Evolutionary conservation across 1,284 basidiomycete genomes (phyloP).

Genomic region (Cutaneotrichosporon dermatis): DNA sequence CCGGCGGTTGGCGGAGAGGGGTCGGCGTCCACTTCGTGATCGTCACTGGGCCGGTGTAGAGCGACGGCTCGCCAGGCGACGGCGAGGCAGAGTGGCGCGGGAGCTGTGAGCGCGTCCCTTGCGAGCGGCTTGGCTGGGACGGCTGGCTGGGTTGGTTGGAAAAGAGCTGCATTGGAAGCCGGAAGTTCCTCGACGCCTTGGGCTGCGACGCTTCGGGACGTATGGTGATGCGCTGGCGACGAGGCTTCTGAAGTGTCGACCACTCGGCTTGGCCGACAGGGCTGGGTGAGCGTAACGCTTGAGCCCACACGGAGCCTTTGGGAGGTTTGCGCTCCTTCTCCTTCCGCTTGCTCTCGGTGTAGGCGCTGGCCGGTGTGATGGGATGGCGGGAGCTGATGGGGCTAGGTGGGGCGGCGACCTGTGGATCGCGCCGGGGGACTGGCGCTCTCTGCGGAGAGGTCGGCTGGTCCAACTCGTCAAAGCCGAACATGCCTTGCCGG

Average conservation of each 20-base stretch:
- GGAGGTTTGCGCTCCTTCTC: not conserved
- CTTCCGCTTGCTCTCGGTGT: not conserved
- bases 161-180: not conserved
- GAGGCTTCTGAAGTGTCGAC: conserved; percentile 1
- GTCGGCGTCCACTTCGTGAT: conserved; percentile 13
- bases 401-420: not conserved
- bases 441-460: no score
- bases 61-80: not conserved
- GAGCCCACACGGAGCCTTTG: not conserved
- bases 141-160: not conserved
- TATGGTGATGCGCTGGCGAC: not conserved
- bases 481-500: no score
- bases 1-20: not conserved
- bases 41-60: not conserved
- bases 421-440: no score
- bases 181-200: conserved; percentile 1
- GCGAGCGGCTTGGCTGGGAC: not conserved
- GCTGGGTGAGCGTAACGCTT: not conserved
- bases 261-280: not conserved
- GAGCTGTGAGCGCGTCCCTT: not conserved
- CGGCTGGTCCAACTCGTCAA: no score
- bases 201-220: not conserved
- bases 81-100: not conserved
- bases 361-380: not conserved
- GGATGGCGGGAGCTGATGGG: not conserved